Base-by-base conservation (phyloP, 306 rosid species). In the Medicago arabica region DNA sequence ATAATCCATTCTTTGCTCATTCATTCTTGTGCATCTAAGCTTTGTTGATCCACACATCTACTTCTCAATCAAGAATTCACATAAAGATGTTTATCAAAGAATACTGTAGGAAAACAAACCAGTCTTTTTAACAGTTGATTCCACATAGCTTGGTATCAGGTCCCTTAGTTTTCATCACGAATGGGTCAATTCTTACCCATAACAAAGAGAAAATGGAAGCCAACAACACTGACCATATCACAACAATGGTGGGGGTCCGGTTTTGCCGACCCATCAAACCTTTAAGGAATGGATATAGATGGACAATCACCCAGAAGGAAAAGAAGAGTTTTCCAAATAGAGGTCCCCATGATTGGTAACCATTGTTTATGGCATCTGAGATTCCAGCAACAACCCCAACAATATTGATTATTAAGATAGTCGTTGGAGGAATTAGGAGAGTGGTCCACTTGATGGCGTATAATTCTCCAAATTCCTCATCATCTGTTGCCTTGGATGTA, bases 261-360 rank as follows among this genome's bases (percentile, higher is more conserved):
- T 92, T 95, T 85, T 95, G 97, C 50, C 96, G 68, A 67, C 99
- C 99, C 97, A 92, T 92, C 76, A 95, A 74, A 84, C 98, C 98
- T 67, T 95, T 95, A 47, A 95, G 98, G 97, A 95, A 95, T 17
- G 97, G 97, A 75, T 95, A 89, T 69, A 95, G 91, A 88, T 95
- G 99, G 72, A 92, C 83, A 84, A 95, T 90, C 79, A 95, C 99
- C 99, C 99, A 92, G 75, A 92, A 95, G 38, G 97, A 84, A 51
- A 95, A 95, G 90, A 95, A 95, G 69, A 92, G 97, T 88, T 95
- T 92, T 46, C 99, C 99, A 77, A 95, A 88, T 39, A 92, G 89
- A 58, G 99, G 93, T n/a, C 97, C 99, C 97, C 97, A 89, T 18
- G 99, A 89, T 78, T 95, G 90, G 72, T 92, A 85, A 4, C 99